Percentiles rank a stretch among this genome's conserved stretches.
phyloP scores from a whole-genome alignment of 164 flowering plant genomes.

The Sextonia rubra region DNA sequence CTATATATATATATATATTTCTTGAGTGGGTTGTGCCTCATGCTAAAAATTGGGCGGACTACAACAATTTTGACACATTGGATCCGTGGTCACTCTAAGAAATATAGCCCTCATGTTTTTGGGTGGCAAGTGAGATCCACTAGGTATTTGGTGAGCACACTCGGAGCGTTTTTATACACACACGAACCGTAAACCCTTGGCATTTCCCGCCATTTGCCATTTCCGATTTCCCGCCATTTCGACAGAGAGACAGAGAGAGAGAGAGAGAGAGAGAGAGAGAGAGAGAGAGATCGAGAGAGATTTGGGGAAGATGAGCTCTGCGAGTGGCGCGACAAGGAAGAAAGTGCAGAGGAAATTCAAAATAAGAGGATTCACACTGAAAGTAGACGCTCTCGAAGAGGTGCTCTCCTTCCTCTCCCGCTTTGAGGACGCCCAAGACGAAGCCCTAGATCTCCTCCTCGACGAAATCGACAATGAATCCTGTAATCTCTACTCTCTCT shows the following conservation, averaged over 20 bases:
- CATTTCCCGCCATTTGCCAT: neutral
- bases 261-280: neutral
- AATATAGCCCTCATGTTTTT: no score
- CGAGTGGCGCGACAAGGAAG: constrained; percentile 34
- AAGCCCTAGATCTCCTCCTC: constrained; percentile 81
- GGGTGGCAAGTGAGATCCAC: no score
- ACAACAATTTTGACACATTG: no score
- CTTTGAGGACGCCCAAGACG: constrained; percentile 55
- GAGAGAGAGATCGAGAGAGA: neutral
- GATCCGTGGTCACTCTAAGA: no score
- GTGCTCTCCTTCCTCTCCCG: constrained; percentile 53
- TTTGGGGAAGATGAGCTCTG: no score
- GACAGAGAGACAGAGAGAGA: neutral
- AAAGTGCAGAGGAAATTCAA: constrained; percentile 69
- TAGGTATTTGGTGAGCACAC: no score
- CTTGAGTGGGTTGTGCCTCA: no score
- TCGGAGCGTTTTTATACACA: no score
- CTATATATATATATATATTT: no score
- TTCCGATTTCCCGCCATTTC: constrained; percentile 8
- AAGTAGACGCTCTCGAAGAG: constrained; percentile 64
- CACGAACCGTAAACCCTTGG: no score
- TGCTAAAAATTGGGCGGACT: no score
- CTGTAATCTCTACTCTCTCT: constrained; percentile 25
- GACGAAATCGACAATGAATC: constrained; percentile 66
- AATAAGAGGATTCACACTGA: constrained; percentile 66